Evolutionary conservation across 805 yeast species (phyloP), one percentile per base, ranked within the genome.

Genomic region (Ogataea thermomethanolica): DNA sequence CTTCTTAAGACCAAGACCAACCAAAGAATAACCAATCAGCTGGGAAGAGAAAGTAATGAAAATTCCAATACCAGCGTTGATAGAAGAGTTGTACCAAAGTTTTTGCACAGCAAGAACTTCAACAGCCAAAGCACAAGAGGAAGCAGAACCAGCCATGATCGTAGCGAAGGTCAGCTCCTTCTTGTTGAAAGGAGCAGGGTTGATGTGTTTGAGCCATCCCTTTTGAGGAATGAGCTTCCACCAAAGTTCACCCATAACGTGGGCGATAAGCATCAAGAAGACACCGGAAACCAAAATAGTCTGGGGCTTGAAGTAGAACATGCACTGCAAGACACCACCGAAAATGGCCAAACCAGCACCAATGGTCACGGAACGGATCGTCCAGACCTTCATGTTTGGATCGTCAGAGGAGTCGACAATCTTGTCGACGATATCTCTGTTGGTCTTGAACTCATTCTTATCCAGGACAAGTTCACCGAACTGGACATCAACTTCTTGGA

Each of bases 121-220:
- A 33, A 62, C 45, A 22, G 59, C 59, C 31, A 53, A 41, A 21
- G 59, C 55, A 49, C 58, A 54, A 44, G 63, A 26, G 43, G 59
- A 34, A 37, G 59, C 64, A 21, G 68, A 54, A 7, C 59, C 55
- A 13, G 65, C 56, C 50, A 54, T 65, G 52, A 64, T 63, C 22
- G 70, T 53, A 7, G 72, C 64, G 11, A 70, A 55, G 24, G 59
- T 67, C 58, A 70, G 73, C 51, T 71, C 76, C 50, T 71, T 71
- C 42, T 55, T 53, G 48, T 57, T 64, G 65, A 68, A 71, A 8
- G 74, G 73, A 23, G 71, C 72, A 3, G 74, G 76, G 32, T 38
- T 38, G 17, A 38, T 36, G 42, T 48, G 51, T 29, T 40, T 48
- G 28, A 49, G 43, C 31, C 7, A 41, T n/a, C 48, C 48, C 42